Conservation (phyloP, 2,329 filamentous ascomycete species). For the Grosmannia clavigera region DNA sequence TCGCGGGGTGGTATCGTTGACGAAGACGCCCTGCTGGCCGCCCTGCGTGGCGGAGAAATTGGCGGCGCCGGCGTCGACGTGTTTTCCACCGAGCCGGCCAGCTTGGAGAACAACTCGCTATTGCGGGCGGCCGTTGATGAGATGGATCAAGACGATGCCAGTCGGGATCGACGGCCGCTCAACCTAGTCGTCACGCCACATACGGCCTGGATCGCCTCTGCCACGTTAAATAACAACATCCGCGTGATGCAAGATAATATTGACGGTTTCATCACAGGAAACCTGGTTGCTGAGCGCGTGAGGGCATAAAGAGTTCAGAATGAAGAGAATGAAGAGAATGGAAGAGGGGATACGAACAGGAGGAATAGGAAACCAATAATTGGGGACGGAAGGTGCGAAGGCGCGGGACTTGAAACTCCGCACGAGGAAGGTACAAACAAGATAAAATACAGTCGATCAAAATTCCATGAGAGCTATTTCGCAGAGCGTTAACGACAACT, state of each 20-base stretch:
- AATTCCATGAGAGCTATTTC: not conserved
- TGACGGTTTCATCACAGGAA: conserved; percentile 4
- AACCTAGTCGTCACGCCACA: conserved; percentile 13
- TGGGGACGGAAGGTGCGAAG: not conserved
- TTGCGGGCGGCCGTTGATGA: conserved; percentile 2
- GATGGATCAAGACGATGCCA: not conserved
- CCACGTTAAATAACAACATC: conserved; percentile 9
- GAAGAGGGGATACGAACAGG: not conserved
- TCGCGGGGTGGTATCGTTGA: conserved; percentile 22
- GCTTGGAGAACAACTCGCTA: conserved; percentile 7
- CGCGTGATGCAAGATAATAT: conserved; percentile 9
- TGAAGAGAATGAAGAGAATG: not conserved
- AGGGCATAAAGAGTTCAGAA: not conserved
- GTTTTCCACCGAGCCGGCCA: conserved; percentile 21
- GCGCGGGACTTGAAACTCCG: too few relatives aligned
- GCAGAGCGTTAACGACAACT: not conserved
- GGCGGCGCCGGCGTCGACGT: conserved; percentile 22
- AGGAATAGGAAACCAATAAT: not conserved
- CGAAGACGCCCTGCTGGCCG: conserved; percentile 21
- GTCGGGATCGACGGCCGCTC: not conserved
- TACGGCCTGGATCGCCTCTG: conserved; percentile 10
- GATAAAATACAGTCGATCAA: not conserved
- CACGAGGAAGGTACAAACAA: not conserved
- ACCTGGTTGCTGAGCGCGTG: conserved; percentile 1
- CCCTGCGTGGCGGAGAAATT: conserved; percentile 17